phyloP scores from a whole-genome alignment of 1,139 yeast species.

The Torulaspora globosa region DNA sequence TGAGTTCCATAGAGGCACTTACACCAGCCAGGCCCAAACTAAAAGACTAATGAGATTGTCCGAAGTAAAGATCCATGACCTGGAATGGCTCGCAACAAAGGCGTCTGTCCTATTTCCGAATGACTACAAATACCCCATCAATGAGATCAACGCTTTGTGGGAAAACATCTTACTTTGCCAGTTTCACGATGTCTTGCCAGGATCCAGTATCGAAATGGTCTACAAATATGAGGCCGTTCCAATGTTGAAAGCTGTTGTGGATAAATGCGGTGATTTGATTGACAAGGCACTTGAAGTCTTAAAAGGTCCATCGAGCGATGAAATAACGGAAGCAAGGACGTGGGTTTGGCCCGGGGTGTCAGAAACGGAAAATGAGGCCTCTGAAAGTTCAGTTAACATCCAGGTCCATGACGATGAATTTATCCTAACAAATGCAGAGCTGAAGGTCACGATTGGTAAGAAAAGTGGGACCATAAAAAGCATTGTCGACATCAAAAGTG shows the following conservation, averaged over 20 bases:
- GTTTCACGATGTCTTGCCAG: constrained; percentile 95
- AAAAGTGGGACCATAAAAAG: constrained; percentile 60
- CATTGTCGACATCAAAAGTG: constrained; percentile 55
- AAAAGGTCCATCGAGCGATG: constrained; percentile 8
- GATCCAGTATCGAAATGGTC: constrained; percentile 92
- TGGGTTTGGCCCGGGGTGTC: constrained; percentile 2
- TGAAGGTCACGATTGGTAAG: constrained; percentile 55
- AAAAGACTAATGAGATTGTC: constrained; percentile 74
- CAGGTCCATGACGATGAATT: constrained; percentile 15
- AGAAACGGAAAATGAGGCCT: not conserved
- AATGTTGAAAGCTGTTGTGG: constrained; percentile 57
- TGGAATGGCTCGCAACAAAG: constrained; percentile 77
- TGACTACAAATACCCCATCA: constrained; percentile 64
- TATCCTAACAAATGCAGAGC: constrained; percentile 53
- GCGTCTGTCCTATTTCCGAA: constrained; percentile 52
- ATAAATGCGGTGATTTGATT: constrained; percentile 51
- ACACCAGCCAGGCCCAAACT: constrained; percentile 85
- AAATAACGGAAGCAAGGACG: not conserved
- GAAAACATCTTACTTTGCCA: constrained; percentile 85
- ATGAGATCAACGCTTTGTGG: constrained; percentile 70
- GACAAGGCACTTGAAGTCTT: constrained; percentile 48
- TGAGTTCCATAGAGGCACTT: constrained; percentile 95
- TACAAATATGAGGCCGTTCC: constrained; percentile 89
- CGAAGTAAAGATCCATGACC: constrained; percentile 78
- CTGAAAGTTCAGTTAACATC: constrained; percentile 3